Evolutionary conservation across 495 filamentous ascomycete genomes (phyloP).

Genomic region (Penicillium bovifimosum): DNA sequence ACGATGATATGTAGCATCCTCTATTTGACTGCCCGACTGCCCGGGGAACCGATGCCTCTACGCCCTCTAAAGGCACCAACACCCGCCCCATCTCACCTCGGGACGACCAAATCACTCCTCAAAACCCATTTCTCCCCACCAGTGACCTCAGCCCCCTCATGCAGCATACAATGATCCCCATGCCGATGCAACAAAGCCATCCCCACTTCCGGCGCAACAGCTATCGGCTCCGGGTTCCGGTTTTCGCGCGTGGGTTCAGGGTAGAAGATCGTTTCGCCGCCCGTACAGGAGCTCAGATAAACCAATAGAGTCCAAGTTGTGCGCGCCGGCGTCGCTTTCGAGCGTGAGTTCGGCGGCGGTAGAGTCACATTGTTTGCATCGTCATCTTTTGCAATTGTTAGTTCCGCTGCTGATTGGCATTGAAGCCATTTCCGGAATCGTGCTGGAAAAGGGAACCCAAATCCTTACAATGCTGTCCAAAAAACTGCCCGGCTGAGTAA

Average conservation of each 20-base stretch:
- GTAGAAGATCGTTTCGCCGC: slow-evolving; percentile 92
- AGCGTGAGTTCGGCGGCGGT: slow-evolving; percentile 31
- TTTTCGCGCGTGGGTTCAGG: slow-evolving; percentile 55
- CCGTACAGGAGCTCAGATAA: slow-evolving; percentile 74
- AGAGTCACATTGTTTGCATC: slow-evolving; percentile 67
- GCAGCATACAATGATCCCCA: slow-evolving; percentile 81
- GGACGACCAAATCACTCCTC: slow-evolving; percentile 79
- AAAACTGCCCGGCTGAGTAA: slow-evolving; percentile 84
- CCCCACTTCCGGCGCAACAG: slow-evolving; percentile 69
- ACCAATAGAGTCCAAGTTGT: slow-evolving; percentile 93
- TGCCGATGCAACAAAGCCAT: slow-evolving; percentile 85
- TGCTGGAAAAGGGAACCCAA: no score
- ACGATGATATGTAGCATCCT: background rate
- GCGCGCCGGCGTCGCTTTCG: slow-evolving; percentile 48
- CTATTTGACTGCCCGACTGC: background rate
- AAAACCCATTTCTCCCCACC: slow-evolving; percentile 92
- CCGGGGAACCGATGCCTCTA: no score
- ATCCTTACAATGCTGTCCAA: slow-evolving; percentile 78
- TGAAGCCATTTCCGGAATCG: no score
- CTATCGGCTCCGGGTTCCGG: slow-evolving; percentile 53
- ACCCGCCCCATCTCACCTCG: slow-evolving; percentile 28
- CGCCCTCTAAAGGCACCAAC: no score
- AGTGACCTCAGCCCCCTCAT: slow-evolving; percentile 76
- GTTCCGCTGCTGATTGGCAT: no score
- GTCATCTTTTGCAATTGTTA: slow-evolving; percentile 51